Base-by-base conservation (phyloP, 1,284 basidiomycete species). In the Apiotrichum laibachii region DNA sequence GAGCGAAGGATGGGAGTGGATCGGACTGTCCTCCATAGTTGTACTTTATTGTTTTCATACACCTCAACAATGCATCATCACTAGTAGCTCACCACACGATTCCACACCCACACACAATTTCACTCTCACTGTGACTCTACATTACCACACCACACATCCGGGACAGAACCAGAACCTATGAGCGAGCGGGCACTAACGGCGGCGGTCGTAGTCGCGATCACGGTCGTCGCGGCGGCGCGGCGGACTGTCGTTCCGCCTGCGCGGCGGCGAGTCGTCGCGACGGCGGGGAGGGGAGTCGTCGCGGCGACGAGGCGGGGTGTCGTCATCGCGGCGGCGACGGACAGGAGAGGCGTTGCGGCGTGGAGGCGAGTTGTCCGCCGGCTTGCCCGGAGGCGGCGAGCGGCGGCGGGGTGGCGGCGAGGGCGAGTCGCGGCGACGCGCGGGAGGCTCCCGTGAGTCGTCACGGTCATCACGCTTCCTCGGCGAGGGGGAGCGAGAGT, bases 401-500 rank as follows among this genome's bases (percentile, higher is more conserved):
- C 15, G 18, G 19, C n/a, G 16, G n/a, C 42, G 42, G 9, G 19
- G 12, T 12, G 19, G 45, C 12, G 64, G 62, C 21, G 65, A 59
- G n/a, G 11, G 18, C 43, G 43, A 44, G n/a, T 18, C 61, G 43
- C 13, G 21, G 15, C 10, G 19, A 22, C 21, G 44, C 19, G 19
- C 11, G 45, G 19, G 45, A 9, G 64, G 62, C 21, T 64, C 54
- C 13, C 19, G 10, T 19, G 43, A 21, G n/a, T 10, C 59, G 39
- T 51, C 52, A 39, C 51, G 39, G 19, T 50, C 39, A 47, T 57
- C 33, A 45, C 60, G 50, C 50, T 61, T 56, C 13, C 57, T 54
- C 21, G 64, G 54, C 43, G 59, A 63, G 34, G 63, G 50, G 26
- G 53, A 55, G 40, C 65, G 61, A 53, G 63, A 57, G 57, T 68